Percentiles rank a stretch among this genome's conserved stretches.
Evolutionary conservation across 768 basidiomycete species (phyloP).

Genomic region (Leccinum obscurum): DNA sequence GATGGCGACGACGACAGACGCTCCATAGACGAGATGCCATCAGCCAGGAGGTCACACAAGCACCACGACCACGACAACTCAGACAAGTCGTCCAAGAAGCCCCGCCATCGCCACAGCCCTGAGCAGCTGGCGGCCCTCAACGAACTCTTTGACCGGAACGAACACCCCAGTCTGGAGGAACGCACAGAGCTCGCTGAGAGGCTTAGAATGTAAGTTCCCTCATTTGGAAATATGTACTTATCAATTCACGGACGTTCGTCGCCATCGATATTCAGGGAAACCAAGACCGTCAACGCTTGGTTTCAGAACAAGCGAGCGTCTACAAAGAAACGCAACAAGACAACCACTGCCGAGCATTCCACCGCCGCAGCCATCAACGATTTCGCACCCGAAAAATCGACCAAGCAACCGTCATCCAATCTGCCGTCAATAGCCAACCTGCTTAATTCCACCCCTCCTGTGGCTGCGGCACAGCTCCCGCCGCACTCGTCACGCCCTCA

Average conservation of each 20-base stretch:
- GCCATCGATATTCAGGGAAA: slow-evolving; percentile 53
- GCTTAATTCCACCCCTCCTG: slow-evolving; percentile 37
- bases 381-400: slow-evolving; percentile 18
- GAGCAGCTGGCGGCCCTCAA: slow-evolving; percentile 75
- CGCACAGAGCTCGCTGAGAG: slow-evolving; percentile 67
- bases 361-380: slow-evolving; percentile 34
- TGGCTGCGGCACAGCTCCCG: slow-evolving; percentile 21
- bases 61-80: slow-evolving; percentile 23
- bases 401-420: slow-evolving; percentile 33
- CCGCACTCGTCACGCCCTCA: slow-evolving; percentile 27
- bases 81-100: slow-evolving; percentile 55
- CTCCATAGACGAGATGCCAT: slow-evolving; percentile 28
- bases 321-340: slow-evolving; percentile 67
- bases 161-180: slow-evolving; percentile 71
- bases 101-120: slow-evolving; percentile 74
- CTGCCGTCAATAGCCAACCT: slow-evolving; percentile 41
- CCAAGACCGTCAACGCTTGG: slow-evolving; percentile 84
- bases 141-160: slow-evolving; percentile 72
- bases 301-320: slow-evolving; percentile 87
- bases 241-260: slow-evolving; percentile 16
- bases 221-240: slow-evolving; percentile 29
- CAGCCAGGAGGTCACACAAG: slow-evolving; percentile 22
- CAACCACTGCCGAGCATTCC: slow-evolving; percentile 33
- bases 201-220: slow-evolving; percentile 68
- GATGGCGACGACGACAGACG: slow-evolving; percentile 26